Conservation (phyloP, 257 asterid genomes). For the Agastache rugosa region DNA sequence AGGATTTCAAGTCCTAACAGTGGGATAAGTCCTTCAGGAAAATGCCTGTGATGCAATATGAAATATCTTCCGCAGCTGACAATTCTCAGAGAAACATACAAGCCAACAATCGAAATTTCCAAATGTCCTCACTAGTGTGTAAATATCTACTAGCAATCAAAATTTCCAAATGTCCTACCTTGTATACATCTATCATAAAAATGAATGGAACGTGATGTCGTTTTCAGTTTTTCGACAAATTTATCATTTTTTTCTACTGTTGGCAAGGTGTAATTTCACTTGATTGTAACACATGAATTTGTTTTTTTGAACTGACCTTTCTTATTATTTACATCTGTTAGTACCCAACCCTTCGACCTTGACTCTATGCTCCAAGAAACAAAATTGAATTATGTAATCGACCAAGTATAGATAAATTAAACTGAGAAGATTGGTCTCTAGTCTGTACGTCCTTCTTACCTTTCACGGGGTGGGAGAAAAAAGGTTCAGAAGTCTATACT, state of each 20-base stretch:
- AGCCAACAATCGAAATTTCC: background rate
- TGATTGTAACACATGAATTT: background rate
- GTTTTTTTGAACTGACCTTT: background rate
- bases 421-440: conserved; percentile 3
- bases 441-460: background rate
- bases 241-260: conserved; percentile 8
- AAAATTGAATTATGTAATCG: background rate
- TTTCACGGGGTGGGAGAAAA: background rate
- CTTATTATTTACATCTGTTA: conserved; percentile 12
- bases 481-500: background rate
- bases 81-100: conserved; percentile 24
- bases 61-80: background rate
- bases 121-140: conserved; percentile 3
- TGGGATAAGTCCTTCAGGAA: conserved; percentile 19
- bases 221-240: background rate
- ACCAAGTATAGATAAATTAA: conserved; percentile 14
- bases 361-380: conserved; percentile 14
- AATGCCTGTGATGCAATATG: conserved; percentile 13
- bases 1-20: conserved; percentile 24
- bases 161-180: background rate
- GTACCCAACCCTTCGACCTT: background rate
- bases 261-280: conserved; percentile 3
- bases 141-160: background rate
- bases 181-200: conserved; percentile 14
- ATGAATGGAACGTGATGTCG: background rate